Percentiles rank a stretch among this genome's conserved stretches.
Evolutionary conservation across 768 basidiomycete species (phyloP).

Genomic region (Lyophyllum semitale): DNA sequence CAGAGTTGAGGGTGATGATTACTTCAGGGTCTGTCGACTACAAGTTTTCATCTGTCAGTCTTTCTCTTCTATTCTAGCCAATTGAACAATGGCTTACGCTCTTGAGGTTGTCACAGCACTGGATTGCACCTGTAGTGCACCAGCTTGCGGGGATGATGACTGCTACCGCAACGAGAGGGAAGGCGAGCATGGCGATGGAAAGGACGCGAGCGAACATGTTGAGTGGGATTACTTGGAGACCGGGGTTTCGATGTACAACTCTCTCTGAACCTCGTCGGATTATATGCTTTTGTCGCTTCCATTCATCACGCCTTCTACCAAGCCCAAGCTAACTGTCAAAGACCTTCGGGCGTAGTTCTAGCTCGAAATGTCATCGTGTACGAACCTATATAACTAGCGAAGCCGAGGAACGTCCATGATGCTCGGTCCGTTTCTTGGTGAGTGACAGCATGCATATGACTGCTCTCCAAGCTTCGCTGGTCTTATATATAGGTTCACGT

Average conservation of each 20-base stretch:
- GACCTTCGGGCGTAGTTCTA: not conserved
- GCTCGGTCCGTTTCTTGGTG: no score
- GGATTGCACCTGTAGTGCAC: conserved; percentile 26
- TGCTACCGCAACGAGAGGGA: conserved; percentile 28
- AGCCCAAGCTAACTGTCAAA: not conserved
- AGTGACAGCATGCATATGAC: no score
- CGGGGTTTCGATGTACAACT: no score
- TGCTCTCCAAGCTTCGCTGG: no score
- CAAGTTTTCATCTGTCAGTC: not conserved
- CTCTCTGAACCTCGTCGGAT: not conserved
- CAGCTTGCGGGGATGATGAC: conserved; percentile 26
- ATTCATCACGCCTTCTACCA: not conserved
- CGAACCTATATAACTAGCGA: no score
- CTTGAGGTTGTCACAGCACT: conserved; percentile 28
- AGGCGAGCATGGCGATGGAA: conserved; percentile 25
- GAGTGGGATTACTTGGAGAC: not conserved
- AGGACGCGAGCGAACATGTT: conserved; percentile 30
- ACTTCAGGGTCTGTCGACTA: not conserved
- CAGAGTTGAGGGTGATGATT: not conserved
- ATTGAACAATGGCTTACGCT: conserved; percentile 15
- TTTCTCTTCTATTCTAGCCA: not conserved
- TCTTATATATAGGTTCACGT: no score
- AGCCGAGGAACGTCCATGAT: no score
- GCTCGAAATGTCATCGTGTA: no score
- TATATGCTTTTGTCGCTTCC: not conserved